phyloP scores from a whole-genome alignment of 352 stramenopile species.

The Pythium sukuiense region DNA sequence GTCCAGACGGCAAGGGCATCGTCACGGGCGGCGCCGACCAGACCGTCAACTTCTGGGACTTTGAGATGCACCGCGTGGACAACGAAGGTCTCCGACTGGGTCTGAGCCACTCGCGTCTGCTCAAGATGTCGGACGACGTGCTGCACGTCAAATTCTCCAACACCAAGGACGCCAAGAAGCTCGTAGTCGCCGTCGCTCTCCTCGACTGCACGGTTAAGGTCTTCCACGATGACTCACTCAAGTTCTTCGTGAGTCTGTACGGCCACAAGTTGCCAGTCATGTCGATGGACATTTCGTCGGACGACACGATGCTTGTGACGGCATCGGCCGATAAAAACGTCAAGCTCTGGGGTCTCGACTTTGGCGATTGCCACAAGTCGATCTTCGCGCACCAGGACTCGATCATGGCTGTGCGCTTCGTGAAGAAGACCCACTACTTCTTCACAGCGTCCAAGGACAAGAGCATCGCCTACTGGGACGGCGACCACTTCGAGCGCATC shows the following conservation, averaged over 20 bases:
- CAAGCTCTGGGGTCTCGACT: constrained; percentile 99
- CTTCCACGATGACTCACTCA: constrained; percentile 99
- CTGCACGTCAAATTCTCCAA: constrained; percentile 97
- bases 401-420: constrained; percentile 96
- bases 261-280: constrained; percentile 99
- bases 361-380: constrained; percentile 99
- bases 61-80: constrained; percentile 87
- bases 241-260: constrained; percentile 99
- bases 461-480: constrained; percentile 97
- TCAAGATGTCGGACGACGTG: constrained; percentile 99
- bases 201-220: constrained; percentile 99
- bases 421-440: constrained; percentile 97
- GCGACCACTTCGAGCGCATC: constrained; percentile 96
- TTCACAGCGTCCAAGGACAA: constrained; percentile 99
- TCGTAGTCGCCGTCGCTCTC: constrained; percentile 89
- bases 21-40: constrained; percentile 97
- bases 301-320: constrained; percentile 97
- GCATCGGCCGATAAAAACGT: constrained; percentile 99
- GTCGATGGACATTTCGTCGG: constrained; percentile 96
- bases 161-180: constrained; percentile 86
- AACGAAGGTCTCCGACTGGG: constrained; percentile 81
- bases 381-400: constrained; percentile 98
- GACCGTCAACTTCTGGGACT: constrained; percentile 98
- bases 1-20: constrained; percentile 89
- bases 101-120: constrained; percentile 93